Conservation (phyloP, 208 protist genomes). For the Acanthamoeba healyi region DNA sequence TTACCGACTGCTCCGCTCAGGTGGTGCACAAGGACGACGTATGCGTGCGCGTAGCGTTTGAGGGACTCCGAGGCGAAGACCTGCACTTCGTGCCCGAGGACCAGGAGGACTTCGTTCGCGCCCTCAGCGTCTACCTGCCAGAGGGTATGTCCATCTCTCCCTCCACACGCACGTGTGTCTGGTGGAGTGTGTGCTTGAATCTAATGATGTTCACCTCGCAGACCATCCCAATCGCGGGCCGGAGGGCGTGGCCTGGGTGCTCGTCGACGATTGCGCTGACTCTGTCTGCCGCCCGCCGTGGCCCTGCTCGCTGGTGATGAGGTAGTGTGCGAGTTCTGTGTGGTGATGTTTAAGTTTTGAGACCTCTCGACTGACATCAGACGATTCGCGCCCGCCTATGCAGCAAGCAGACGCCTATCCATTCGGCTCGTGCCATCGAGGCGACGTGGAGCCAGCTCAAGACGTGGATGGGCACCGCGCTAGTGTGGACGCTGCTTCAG, state of each 20-base stretch:
- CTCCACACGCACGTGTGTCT: neutral
- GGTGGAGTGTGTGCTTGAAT: neutral
- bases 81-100: neutral
- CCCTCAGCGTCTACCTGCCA: slow-evolving; percentile 20
- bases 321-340: no score
- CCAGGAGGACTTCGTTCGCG: neutral
- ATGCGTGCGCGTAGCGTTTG: neutral
- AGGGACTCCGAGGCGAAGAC: neutral
- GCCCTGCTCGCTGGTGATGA: neutral
- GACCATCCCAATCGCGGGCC: neutral
- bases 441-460: neutral
- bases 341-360: no score
- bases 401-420: neutral
- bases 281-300: neutral
- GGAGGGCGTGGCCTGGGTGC: neutral
- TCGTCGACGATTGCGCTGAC: neutral
- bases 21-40: neutral
- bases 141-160: neutral
- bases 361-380: no score
- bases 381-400: no score
- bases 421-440: neutral
- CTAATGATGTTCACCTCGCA: neutral
- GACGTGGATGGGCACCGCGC: neutral
- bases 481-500: neutral
- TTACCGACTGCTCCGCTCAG: neutral